Base-by-base conservation (phyloP, 371 early-diverging fungal genomes). In the Zychaea mexicana region DNA sequence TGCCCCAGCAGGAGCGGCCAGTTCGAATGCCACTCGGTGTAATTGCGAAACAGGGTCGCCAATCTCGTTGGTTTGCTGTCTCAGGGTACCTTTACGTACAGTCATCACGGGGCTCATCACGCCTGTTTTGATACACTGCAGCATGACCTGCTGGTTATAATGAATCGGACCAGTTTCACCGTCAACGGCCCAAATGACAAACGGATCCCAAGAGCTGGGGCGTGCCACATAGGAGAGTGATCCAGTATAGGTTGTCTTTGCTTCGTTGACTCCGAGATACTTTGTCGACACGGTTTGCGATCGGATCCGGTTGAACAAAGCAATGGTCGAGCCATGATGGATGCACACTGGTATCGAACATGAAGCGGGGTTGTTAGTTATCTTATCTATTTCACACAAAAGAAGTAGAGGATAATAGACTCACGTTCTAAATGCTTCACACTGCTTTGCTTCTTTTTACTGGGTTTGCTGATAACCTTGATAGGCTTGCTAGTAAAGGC, bases 11-110 rank as follows among this genome's bases (percentile, higher is more conserved):
- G 42, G 13, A 17, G 42, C 4, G 2, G 52, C 61, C 57, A 91
- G 76, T 77, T 94, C 88, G 67, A 94, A 88, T 1, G 92, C 91
- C 5, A 94, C 87, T 74, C 93, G 93, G 78, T 95, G 94, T 38
- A 95, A 77, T 72, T 93, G 94, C 4, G 91, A 90, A 1, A 95
- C 89, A 0, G 94, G 91, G 59, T 74, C 75, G 4, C 67, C 68
- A 6, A 68, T 36, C 3, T 62, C 67, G 33, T 77, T 76, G 52
- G 66, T 21, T 24, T 85, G 84, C 54, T 92, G 92, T 6, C 89
- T 86, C 64, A 88, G 90, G 49, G 22, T 49, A 8, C 49, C 49
- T 49, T 49, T 49, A 24, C 92, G 88, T 61, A 91, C 82, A 27
- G 89, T 80, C 88, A 92, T 84, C 49, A 89, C 86, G 3, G 91